Base-by-base conservation (phyloP, 192 early-diverging fungal species). In the Anaeromyces robustus region DNA sequence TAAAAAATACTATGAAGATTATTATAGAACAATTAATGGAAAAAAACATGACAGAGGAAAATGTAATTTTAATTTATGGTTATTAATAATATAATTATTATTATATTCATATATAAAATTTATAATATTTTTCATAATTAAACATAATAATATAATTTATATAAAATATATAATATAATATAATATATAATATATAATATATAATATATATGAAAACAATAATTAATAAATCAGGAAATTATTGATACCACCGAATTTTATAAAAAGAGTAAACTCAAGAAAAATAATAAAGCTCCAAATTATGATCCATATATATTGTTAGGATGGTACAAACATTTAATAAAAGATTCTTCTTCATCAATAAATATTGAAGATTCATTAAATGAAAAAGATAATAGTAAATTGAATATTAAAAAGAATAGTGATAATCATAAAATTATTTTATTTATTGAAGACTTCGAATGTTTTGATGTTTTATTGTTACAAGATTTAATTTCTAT, bases 371-470 rank as follows among this genome's bases (percentile, higher is more conserved):
- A 18, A 18, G 43, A 52, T 52, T 2, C 2, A 68, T 9, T 3
- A 19, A 68, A 68, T 26, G 26, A 68, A 68, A 11, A 52, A 22
- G 19, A 52, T 22, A 52, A 52, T 52, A 13, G 22, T 52, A 52
- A 52, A 22, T 22, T 22, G 1, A 2, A 9, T 16, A 41, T 4
- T 52, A 52, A 52, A 22, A 4, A 22, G 0, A 52, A 22, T 52
- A 52, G 19, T 52, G 2, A 0, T n/a, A 68, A 68, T 68, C 84
- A 86, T 4, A 90, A 86, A 22, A 77, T 95, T 4, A 92, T 95
- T 6, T 83, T 96, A 29, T 91, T 95, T 31, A 81, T 97, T 77
- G 93, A 95, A 81, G 95, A 97, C 82, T 94, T 95, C 86, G 96
- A 97, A 82, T 88, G 92, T 59, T 96, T 97, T 79, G 87, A 90